phyloP scores from a whole-genome alignment of 1,139 yeast species.

The Sugiyamaella neomexicana region DNA sequence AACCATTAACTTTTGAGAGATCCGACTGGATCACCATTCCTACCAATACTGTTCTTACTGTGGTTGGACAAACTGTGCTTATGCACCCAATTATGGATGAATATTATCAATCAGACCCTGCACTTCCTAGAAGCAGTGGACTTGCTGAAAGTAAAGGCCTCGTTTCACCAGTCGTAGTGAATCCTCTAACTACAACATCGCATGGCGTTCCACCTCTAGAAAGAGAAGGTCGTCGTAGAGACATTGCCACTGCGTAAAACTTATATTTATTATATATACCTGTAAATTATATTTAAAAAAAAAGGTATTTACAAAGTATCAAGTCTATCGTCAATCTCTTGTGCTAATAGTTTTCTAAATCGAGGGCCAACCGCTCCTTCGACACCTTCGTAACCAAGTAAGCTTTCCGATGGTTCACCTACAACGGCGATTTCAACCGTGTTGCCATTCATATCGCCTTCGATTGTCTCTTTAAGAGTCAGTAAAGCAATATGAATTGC shows the following conservation, averaged over 20 bases:
- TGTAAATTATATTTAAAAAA: constrained; percentile 1
- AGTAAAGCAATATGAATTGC: constrained; percentile 95
- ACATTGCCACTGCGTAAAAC: constrained; percentile 1
- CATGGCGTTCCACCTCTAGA: constrained; percentile 79
- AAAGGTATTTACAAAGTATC: constrained; percentile 63
- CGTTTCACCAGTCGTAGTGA: constrained; percentile 70
- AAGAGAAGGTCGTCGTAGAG: constrained; percentile 67
- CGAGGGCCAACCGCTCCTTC: constrained; percentile 76
- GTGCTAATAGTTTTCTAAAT: constrained; percentile 77
- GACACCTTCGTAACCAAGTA: constrained; percentile 87
- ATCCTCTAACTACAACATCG: constrained; percentile 35
- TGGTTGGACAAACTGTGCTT: constrained; percentile 80
- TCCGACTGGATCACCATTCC: constrained; percentile 98
- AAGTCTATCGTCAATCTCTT: constrained; percentile 92
- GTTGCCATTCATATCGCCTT: constrained; percentile 96
- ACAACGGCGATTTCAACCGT: constrained; percentile 91
- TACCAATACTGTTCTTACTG: constrained; percentile 82
- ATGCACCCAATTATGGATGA: constrained; percentile 91
- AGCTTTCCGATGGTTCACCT: constrained; percentile 77
- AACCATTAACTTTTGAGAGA: constrained; percentile 92
- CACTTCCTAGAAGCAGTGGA: constrained; percentile 66
- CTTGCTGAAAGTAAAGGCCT: constrained; percentile 90
- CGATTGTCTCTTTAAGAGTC: constrained; percentile 94
- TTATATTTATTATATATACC: too few species aligned
- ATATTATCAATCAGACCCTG: constrained; percentile 73